Evolutionary conservation across 2,329 filamentous ascomycete species (phyloP).

Genomic region (Fusarium verrucosum): DNA sequence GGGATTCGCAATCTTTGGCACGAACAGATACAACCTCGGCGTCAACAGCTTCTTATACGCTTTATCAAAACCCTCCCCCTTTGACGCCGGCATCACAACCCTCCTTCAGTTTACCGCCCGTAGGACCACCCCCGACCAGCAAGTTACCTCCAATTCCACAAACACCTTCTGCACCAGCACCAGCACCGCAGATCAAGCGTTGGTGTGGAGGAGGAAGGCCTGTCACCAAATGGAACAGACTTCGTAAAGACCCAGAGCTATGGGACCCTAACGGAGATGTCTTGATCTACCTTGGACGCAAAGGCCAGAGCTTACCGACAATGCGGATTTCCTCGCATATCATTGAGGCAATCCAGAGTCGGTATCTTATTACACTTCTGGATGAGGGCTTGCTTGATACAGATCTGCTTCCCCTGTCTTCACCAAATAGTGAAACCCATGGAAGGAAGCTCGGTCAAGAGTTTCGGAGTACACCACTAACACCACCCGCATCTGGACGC

Average conservation of each 20-base stretch:
- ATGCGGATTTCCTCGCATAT: slow-evolving; percentile 68
- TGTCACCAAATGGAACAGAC: slow-evolving; percentile 64
- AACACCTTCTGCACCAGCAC: background rate
- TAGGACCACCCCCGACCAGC: slow-evolving; percentile 53
- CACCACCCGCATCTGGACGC: slow-evolving; percentile 56
- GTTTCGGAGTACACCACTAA: slow-evolving; percentile 27
- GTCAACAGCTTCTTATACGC: slow-evolving; percentile 20
- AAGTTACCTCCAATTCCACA: slow-evolving; percentile 56
- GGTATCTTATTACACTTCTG: slow-evolving; percentile 62
- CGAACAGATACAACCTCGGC: slow-evolving; percentile 20
- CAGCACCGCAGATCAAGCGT: slow-evolving; percentile 56
- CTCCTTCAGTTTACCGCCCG: slow-evolving; percentile 30
- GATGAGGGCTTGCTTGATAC: slow-evolving; percentile 63
- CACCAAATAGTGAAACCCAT: slow-evolving; percentile 53
- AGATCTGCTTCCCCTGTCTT: slow-evolving; percentile 49
- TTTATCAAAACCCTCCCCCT: slow-evolving; percentile 29
- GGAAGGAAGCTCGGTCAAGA: slow-evolving; percentile 46
- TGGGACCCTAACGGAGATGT: slow-evolving; percentile 71
- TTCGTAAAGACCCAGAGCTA: slow-evolving; percentile 67
- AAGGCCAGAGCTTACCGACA: slow-evolving; percentile 58
- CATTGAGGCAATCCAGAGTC: slow-evolving; percentile 66
- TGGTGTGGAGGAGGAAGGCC: slow-evolving; percentile 63
- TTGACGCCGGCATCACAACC: slow-evolving; percentile 35
- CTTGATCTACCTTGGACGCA: slow-evolving; percentile 63
- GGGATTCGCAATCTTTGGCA: slow-evolving; percentile 17